A percentile compares a stretch with the other conserved stretches of the same genome.
phyloP scores from a whole-genome alignment of 2,329 filamentous ascomycete genomes.

The Nakataea oryzae region DNA sequence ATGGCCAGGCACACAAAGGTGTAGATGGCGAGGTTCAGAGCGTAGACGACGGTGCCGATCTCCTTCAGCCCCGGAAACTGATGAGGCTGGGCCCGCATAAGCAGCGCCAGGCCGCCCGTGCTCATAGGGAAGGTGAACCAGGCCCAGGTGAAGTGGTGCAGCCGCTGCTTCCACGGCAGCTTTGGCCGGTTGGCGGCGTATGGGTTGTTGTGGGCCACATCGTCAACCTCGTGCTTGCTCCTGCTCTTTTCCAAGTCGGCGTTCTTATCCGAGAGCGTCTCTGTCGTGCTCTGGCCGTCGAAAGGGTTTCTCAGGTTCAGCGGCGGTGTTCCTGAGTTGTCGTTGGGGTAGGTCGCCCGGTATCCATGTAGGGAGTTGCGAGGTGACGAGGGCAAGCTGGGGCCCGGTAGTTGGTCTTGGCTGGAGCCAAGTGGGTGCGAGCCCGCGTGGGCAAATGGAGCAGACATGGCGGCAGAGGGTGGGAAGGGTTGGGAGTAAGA shows the following conservation, averaged over 20 bases:
- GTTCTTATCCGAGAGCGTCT: neutral
- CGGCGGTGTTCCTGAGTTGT: neutral
- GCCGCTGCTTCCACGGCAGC: neutral
- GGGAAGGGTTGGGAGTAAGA: neutral
- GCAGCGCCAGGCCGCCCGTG: slow-evolving; percentile 18
- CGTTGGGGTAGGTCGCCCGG: neutral
- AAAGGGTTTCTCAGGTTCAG: neutral
- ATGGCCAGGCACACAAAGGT: slow-evolving; percentile 17
- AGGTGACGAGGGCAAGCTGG: neutral
- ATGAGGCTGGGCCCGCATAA: slow-evolving; percentile 16
- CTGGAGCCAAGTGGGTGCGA: neutral
- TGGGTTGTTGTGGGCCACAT: neutral
- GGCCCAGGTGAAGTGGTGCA: slow-evolving; percentile 20
- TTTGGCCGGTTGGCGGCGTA: neutral
- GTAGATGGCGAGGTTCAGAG: slow-evolving; percentile 32
- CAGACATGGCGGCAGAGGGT: neutral
- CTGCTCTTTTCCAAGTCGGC: neutral
- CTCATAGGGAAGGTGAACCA: slow-evolving; percentile 23
- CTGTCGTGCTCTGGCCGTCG: neutral
- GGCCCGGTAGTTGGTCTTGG: neutral
- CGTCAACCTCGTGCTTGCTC: neutral
- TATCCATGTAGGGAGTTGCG: neutral
- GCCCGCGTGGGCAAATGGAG: neutral
- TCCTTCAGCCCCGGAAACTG: slow-evolving; percentile 35
- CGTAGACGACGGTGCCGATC: slow-evolving; percentile 39